These are phyloP conservation scores for Neocucurbitaria cava DNA, from an alignment of 2,329 filamentous ascomycete species.

Conservation along the genomic window DNA sequence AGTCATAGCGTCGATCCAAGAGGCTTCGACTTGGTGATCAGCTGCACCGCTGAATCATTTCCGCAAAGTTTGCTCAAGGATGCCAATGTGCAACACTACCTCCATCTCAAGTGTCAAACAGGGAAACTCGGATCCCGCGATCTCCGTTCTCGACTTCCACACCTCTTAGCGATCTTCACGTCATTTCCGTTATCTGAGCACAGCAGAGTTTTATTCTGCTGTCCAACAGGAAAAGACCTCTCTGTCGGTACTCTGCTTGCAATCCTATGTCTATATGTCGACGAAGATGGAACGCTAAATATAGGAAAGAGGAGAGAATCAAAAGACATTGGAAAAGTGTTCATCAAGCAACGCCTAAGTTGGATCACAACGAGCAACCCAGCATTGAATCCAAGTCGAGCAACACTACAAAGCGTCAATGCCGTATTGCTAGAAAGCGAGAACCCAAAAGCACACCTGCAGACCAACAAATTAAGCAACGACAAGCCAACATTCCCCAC, in stretches of 20 bases:
- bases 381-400: conserved; percentile 80
- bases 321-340: conserved; percentile 68
- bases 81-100: conserved; percentile 51
- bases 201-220: conserved; percentile 61
- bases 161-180: conserved; percentile 63
- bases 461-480: not conserved
- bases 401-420: conserved; percentile 90
- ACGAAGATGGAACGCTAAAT: conserved; percentile 62
- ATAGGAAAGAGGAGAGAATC: conserved; percentile 1
- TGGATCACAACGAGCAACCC: conserved; percentile 82
- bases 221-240: conserved; percentile 79
- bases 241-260: conserved; percentile 80
- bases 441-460: conserved; percentile 3
- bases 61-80: conserved; percentile 2
- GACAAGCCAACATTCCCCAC: not conserved
- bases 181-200: not conserved
- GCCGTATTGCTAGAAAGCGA: conserved; percentile 74
- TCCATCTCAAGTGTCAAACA: conserved; percentile 70
- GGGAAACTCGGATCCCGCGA: conserved; percentile 84
- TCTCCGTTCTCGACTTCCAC: conserved; percentile 73
- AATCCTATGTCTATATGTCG: conserved; percentile 75
- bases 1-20: conserved; percentile 47
- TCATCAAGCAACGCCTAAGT: conserved; percentile 79
- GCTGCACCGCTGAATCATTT: conserved; percentile 54
- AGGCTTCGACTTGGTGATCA: conserved; percentile 50